Evolutionary conservation across 768 basidiomycete species (phyloP).

Genomic region (Rhodotorula kratochvilovae): DNA sequence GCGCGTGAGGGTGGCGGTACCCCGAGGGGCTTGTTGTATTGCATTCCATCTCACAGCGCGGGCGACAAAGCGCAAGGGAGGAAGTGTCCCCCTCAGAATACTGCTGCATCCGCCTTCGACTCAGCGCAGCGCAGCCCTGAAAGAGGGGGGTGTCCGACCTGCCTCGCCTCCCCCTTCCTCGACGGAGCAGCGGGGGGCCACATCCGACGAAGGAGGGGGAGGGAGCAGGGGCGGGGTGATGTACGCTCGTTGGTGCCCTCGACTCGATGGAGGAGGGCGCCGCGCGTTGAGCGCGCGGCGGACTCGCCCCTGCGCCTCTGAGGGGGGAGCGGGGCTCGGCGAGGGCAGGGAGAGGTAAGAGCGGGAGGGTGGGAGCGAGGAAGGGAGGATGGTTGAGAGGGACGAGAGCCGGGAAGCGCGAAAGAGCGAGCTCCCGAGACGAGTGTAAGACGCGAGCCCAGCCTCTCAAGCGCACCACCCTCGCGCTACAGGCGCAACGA

Average conservation of each 20-base stretch:
- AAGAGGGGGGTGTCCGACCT: neutral
- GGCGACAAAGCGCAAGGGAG: neutral
- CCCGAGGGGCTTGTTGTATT: neutral
- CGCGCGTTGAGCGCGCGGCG: too few relatives aligned
- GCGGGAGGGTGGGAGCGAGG: neutral
- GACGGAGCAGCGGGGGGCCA: neutral
- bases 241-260: too few relatives aligned
- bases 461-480: too few relatives aligned
- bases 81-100: constrained; percentile 5
- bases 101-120: constrained; percentile 12
- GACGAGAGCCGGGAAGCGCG: too few relatives aligned
- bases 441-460: too few relatives aligned
- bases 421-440: too few relatives aligned
- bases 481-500: too few relatives aligned
- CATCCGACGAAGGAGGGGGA: neutral
- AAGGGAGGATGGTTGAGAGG: too few relatives aligned
- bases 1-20: neutral
- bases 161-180: neutral
- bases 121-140: constrained; percentile 4
- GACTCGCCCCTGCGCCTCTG: too few relatives aligned
- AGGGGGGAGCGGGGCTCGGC: neutral
- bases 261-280: neutral
- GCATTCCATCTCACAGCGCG: neutral
- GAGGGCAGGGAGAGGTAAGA: constrained; percentile 4
- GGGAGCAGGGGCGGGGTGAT: neutral